These are phyloP conservation scores for Scalesia atractyloides DNA, from an alignment of 129 eudicot genomes.

Conservation along the genomic window DNA sequence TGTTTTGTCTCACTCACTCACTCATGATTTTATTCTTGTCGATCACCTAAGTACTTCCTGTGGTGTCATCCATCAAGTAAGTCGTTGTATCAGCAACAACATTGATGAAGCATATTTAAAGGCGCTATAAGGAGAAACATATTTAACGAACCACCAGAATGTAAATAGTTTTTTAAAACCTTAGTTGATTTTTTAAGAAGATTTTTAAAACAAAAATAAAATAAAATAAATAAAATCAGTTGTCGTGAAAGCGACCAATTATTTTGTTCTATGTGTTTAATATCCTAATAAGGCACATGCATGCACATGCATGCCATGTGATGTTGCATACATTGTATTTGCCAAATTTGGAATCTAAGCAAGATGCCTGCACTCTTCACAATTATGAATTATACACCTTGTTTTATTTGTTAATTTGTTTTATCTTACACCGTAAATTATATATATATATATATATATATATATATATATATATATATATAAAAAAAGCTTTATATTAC, in stretches of 20 bases:
- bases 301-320: conserved; percentile 21
- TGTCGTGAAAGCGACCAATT: background rate
- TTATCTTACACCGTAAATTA: background rate
- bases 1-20: background rate
- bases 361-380: conserved; percentile 17
- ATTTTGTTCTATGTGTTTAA: conserved; percentile 4
- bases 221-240: background rate
- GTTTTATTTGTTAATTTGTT: background rate
- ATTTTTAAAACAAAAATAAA: too few relatives aligned
- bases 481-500: too few relatives aligned
- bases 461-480: too few relatives aligned
- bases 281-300: conserved; percentile 15
- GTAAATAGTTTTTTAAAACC: too few relatives aligned
- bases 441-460: too few relatives aligned
- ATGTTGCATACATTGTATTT: conserved; percentile 18
- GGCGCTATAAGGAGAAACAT: too few relatives aligned
- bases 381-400: background rate
- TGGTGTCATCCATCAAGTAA: background rate
- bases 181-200: background rate
- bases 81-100: too few relatives aligned
- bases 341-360: conserved; percentile 16
- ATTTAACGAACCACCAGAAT: too few relatives aligned
- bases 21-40: background rate
- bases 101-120: too few relatives aligned
- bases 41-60: background rate